Base-by-base conservation (phyloP, 345 rosid genomes). In the Lepidium didymum region DNA sequence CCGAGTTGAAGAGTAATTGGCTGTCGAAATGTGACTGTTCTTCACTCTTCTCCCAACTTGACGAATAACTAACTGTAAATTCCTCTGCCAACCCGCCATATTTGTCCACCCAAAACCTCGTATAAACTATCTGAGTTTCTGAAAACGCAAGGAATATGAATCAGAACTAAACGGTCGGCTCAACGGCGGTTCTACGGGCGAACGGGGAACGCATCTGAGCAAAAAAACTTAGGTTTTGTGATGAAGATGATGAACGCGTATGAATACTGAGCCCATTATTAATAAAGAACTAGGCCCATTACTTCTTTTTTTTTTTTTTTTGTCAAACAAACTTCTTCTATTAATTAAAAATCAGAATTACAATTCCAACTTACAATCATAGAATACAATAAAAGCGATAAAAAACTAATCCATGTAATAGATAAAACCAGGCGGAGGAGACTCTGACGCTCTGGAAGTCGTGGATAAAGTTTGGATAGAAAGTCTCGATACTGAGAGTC, bases 1-100 rank as follows among this genome's bases (percentile, higher is more conserved):
- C 21, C 80, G 77, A 53, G 69, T 44, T 0, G 70, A 77, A 36
- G 81, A 69, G 58, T 67, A 75, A 49, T 45, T 70, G 23, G 82
- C 57, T 33, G 58, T 56, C 1, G 78, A 64, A 68, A 68, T 72
- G 76, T 65, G 59, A 61, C 46, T 63, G 13, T 60, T 69, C 65
- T 53, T 86, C 64, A 75, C 79, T 52, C 77, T 75, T 62, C 69
- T 84, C 53, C 79, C 82, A 57, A 81, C 76, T 41, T 75, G 87
- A 56, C 82, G 82, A 73, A 86, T 34, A 10, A 73, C 64, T 2
- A 66, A 64, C 69, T 80, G 95, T 36, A 92, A 68, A 75, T 85
- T 76, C 70, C 87, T 82, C 77, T 81, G 92, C 96, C 96, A 87
- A 14, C 83, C 86, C 76, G 80, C 87, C 98, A 87, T 87, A 70